Conservation (phyloP, 345 rosid species). For the Odontarrhena argentea region DNA sequence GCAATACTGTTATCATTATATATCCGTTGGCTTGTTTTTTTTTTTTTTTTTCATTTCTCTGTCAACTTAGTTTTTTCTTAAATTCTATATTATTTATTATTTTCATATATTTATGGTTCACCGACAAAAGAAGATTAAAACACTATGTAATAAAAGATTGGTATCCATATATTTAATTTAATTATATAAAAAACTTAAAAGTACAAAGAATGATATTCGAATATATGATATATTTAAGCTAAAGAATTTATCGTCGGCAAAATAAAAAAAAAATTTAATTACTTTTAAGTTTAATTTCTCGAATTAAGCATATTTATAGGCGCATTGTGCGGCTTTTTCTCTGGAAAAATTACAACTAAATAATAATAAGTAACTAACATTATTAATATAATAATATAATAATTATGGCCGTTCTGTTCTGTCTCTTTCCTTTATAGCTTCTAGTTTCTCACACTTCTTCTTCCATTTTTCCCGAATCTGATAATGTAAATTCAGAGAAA, state of each 20-base stretch:
- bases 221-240: neutral
- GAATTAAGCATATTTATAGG: conserved; percentile 33
- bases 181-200: neutral
- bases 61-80: conserved; percentile 1
- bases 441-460: conserved; percentile 33
- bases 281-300: neutral
- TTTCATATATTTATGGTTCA: conserved; percentile 10
- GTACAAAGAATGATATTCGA: conserved; percentile 36
- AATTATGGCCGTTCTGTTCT: conserved; percentile 37
- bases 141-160: conserved; percentile 25
- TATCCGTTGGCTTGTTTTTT: conserved; percentile 11
- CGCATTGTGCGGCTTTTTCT: conserved; percentile 39
- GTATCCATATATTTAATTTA: conserved; percentile 28
- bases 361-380: neutral
- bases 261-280: too few species aligned
- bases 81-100: neutral
- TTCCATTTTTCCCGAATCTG: conserved; percentile 29
- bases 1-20: conserved; percentile 32
- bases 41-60: neutral
- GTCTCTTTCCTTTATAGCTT: conserved; percentile 40
- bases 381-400: neutral
- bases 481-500: conserved; percentile 41
- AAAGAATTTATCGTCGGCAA: neutral
- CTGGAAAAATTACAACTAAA: conserved; percentile 14
- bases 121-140: conserved; percentile 34